Percentiles rank a stretch among this genome's conserved stretches.
These are phyloP conservation scores for Niebla homalea DNA, from an alignment of 495 filamentous ascomycete genomes.

Conservation along the genomic window DNA sequence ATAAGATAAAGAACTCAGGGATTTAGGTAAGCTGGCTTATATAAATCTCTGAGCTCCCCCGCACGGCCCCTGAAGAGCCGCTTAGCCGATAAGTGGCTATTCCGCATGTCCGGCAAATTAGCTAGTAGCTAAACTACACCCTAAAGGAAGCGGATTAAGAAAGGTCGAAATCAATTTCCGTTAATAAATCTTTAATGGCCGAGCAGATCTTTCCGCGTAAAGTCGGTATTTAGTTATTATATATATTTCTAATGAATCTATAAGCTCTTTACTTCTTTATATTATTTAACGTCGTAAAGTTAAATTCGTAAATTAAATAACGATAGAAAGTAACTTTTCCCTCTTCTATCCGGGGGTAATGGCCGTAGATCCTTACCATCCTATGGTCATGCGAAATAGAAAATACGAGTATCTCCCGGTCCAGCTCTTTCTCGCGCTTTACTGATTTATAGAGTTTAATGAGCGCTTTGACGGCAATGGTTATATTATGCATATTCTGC, in stretches of 20 bases:
- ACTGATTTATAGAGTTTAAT: slow-evolving; percentile 24
- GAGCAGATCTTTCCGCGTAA: slow-evolving; percentile 20
- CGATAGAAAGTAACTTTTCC: slow-evolving; percentile 22
- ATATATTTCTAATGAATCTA: slow-evolving; percentile 24
- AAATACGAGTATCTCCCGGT: slow-evolving; percentile 30
- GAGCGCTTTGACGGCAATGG: slow-evolving; percentile 24
- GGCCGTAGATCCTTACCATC: slow-evolving; percentile 25
- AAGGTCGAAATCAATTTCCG: slow-evolving; percentile 1
- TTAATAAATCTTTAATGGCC: slow-evolving; percentile 26
- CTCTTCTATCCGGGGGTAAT: slow-evolving; percentile 22
- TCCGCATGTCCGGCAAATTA: too few species aligned
- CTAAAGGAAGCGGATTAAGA: too few species aligned
- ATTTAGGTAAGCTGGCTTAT: too few species aligned
- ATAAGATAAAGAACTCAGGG: too few species aligned
- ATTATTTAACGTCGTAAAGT: slow-evolving; percentile 17
- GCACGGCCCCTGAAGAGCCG: too few species aligned
- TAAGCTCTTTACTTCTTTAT: slow-evolving; percentile 26
- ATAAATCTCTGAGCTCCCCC: too few species aligned
- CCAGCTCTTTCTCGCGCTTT: slow-evolving; percentile 24
- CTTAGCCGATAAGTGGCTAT: too few species aligned
- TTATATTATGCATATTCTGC: slow-evolving; percentile 29
- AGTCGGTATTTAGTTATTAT: slow-evolving; percentile 26
- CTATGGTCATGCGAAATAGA: slow-evolving; percentile 31
- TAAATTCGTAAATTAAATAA: slow-evolving; percentile 10
- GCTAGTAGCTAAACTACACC: too few species aligned